Base-by-base conservation (phyloP, 768 basidiomycete genomes). In the Serendipita sp. region DNA sequence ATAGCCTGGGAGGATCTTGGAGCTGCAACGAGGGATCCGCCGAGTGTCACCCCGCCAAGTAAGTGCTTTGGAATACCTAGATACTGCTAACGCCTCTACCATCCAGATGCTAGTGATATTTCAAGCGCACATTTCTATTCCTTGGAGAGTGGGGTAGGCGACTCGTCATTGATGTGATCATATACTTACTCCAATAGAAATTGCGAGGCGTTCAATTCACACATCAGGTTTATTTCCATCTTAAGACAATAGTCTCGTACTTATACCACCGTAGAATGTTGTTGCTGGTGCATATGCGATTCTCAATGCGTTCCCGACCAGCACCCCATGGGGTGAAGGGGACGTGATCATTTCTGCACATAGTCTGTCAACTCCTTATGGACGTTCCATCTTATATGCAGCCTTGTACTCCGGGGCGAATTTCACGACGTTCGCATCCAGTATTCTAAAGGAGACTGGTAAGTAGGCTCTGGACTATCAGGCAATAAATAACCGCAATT, bases 221-320 rank as follows among this genome's bases (percentile, higher is more conserved):
- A 0, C 89, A 92, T 72, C 80, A 88, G 45, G 74, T 74, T 63
- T 58, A 72, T 68, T 28, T 18, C 38, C 11, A 23, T 45, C 63
- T 35, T 30, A 11, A 3, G 30, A 38, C 3, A 28, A 45, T 38
- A 36, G 4, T 44, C n/a, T 4, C 15, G 45, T 35, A 13, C 18
- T 18, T 3, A 35, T 65, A 44, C 34, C 60, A 3, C 67, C 38
- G 28, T 66, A 76, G 72, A 92, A 91, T 68, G 71, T 95, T 65
- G 94, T 91, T 2, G 89, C 93, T 2, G 93, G 90, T 38, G 86
- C 93, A n/a, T 83, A 90, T 0, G 88, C 87, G 2, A 76, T 83
- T 28, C 84, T 88, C 41, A 81, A 84, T 3, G 72, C 93, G 23
- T 82, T 95, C 68, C 91, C 93, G 2, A 76, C 83, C 8, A 81